Evolutionary conservation across 768 basidiomycete genomes (phyloP).

Genomic region (Lentinula detonsa): DNA sequence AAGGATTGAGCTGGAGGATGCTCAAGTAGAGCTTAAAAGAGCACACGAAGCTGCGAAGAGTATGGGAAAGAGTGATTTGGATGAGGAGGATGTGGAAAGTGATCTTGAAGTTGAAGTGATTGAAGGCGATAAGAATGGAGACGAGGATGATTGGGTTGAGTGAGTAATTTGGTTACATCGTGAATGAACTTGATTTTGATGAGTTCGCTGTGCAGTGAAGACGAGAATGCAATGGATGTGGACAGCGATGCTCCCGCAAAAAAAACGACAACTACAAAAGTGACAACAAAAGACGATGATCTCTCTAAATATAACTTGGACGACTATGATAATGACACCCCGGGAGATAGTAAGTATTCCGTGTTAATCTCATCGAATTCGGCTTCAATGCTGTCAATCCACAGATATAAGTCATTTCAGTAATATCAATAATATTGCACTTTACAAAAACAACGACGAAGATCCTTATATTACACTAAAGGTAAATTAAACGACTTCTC

Average conservation of each 20-base stretch:
- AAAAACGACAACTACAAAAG: slow-evolving; percentile 12
- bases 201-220: slow-evolving; percentile 28
- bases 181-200: slow-evolving; percentile 11
- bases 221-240: slow-evolving; percentile 59
- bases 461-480: slow-evolving; percentile 97
- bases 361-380: not conserved
- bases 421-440: slow-evolving; percentile 91
- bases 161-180: not conserved
- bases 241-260: slow-evolving; percentile 24
- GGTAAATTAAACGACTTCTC: slow-evolving; percentile 48
- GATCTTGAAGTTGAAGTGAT: slow-evolving; percentile 69
- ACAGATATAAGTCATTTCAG: slow-evolving; percentile 78
- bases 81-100: slow-evolving; percentile 44
- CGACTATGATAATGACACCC: slow-evolving; percentile 80
- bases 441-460: slow-evolving; percentile 86
- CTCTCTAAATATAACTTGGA: slow-evolving; percentile 87
- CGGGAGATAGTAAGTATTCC: slow-evolving; percentile 23
- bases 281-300: slow-evolving; percentile 48
- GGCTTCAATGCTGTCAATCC: not conserved
- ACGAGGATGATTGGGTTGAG: slow-evolving; percentile 3
- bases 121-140: slow-evolving; percentile 55
- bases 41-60: slow-evolving; percentile 70
- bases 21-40: slow-evolving; percentile 75
- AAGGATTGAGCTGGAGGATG: slow-evolving; percentile 85
- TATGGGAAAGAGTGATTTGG: slow-evolving; percentile 65